Evolutionary conservation across 495 filamentous ascomycete genomes (phyloP).

Genomic region (Filosporella fistucella): DNA sequence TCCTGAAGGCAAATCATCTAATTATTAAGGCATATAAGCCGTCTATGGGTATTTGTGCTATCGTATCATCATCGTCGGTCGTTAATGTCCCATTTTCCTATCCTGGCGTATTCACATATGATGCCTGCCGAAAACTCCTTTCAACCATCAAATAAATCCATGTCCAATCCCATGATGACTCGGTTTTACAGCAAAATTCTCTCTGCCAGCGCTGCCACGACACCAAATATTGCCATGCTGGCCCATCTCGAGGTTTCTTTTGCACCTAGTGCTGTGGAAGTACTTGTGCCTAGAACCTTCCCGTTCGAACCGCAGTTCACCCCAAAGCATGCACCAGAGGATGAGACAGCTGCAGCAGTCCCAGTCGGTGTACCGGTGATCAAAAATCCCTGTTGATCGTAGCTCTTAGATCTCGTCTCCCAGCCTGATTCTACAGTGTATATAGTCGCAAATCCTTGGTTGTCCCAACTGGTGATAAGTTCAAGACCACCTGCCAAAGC

Average conservation of each 20-base stretch:
- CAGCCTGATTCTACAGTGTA: conserved; percentile 5
- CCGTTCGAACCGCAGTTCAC: neutral
- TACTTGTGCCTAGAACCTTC: conserved; percentile 11
- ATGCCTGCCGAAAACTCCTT: too few relatives aligned
- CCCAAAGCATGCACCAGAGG: neutral
- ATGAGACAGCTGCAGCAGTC: neutral
- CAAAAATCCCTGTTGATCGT: conserved; percentile 15
- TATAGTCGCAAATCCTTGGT: conserved; percentile 21
- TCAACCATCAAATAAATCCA: neutral
- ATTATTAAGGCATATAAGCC: too few relatives aligned
- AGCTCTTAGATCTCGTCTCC: conserved; percentile 12
- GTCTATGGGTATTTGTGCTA: too few relatives aligned
- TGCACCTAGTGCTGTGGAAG: conserved; percentile 6
- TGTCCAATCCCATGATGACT: neutral
- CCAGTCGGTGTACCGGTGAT: neutral
- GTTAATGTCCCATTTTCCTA: too few relatives aligned
- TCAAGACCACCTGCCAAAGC: conserved; percentile 16
- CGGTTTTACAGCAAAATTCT: neutral
- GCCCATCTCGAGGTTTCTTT: conserved; percentile 7
- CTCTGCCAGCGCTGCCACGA: conserved; percentile 1
- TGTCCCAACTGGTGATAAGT: conserved; percentile 16
- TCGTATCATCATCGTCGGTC: too few relatives aligned
- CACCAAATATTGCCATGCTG: neutral
- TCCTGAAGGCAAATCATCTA: too few relatives aligned
- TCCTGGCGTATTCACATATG: too few relatives aligned